phyloP scores from a whole-genome alignment of 305 asterid species.

The Euphrasia arctica region DNA sequence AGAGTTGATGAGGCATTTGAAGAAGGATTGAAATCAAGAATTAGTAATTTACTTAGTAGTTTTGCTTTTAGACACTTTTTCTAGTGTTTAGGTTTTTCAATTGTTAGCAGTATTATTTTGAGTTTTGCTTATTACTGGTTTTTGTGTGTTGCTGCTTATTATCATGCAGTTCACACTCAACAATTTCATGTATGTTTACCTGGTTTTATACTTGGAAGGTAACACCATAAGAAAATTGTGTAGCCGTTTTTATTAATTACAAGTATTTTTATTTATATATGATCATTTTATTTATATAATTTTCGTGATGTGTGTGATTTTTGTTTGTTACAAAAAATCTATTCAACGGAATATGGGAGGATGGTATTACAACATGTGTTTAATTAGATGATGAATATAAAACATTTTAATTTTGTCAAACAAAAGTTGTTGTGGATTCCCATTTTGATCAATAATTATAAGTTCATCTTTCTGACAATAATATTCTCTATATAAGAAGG shows the following conservation, averaged over 20 bases:
- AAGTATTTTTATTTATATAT: too few species aligned
- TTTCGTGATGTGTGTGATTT: too few species aligned
- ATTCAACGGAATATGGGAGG: too few species aligned
- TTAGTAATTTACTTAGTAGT: background rate
- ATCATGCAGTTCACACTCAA: background rate
- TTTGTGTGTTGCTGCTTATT: background rate
- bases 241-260: background rate
- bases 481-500: constrained; percentile 1
- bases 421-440: background rate
- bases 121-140: background rate
- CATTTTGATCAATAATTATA: too few species aligned
- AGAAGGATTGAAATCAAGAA: background rate
- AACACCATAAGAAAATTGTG: background rate
- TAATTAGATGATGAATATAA: too few species aligned
- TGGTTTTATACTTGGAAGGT: background rate
- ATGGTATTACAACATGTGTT: too few species aligned
- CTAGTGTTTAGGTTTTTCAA: background rate
- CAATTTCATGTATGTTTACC: background rate
- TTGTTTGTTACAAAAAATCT: too few species aligned
- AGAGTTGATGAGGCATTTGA: constrained; percentile 18
- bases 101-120: background rate
- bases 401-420: too few species aligned
- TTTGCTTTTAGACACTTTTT: background rate
- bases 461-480: too few species aligned
- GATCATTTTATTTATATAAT: too few species aligned